Evolutionary conservation across 2,329 filamentous ascomycete genomes (phyloP), one percentile per base, ranked within the genome.

Genomic region (Aureobasidium namibiae): DNA sequence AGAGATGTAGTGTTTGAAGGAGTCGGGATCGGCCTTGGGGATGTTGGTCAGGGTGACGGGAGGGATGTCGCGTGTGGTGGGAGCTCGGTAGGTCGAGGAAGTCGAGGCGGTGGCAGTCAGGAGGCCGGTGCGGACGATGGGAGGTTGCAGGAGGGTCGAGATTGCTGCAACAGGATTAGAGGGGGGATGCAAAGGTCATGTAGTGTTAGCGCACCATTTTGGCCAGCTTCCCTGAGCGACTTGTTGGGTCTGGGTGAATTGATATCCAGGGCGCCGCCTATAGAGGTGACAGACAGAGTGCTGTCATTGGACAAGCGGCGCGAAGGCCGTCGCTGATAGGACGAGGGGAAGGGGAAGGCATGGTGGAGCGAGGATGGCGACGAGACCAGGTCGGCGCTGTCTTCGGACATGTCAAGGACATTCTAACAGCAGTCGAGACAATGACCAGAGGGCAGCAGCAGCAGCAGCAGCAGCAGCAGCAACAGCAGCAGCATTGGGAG

Each of bases 31-130:
- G 65, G 97, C 80, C 66, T 88, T 88, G 11, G 86, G 82, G 46
- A 97, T 89, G 66, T 95, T 96, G 8, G 91, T 92, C 61, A 99
- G 78, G 1, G 90, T 86, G 0, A 99, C 94, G 0, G 92, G 92
- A 1, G 92, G 92, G 38, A 99, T 99, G 70, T 99, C 62, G 46
- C 61, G 53, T 11, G 62, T 62, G 42, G 61, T 62, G 9, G 62
- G 62, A 16, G 62, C 53, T 31, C 56, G 61, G 56, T 62, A 63
- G 21, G 60, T 44, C 16, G 46, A 59, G 66, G 84, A 88, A n/a
- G 84, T 83, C 16, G 74, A 73, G 1, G 89, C 83, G 2, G 87
- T 84, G 1, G 86, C 80, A 0, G 87, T 87, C 58, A 91, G 80
- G 52, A 96, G 81, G 60, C 92, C 92, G 2, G 92, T 95, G 64